Base-by-base conservation (phyloP, 805 yeast genomes). In the Scheffersomyces stipitis region DNA sequence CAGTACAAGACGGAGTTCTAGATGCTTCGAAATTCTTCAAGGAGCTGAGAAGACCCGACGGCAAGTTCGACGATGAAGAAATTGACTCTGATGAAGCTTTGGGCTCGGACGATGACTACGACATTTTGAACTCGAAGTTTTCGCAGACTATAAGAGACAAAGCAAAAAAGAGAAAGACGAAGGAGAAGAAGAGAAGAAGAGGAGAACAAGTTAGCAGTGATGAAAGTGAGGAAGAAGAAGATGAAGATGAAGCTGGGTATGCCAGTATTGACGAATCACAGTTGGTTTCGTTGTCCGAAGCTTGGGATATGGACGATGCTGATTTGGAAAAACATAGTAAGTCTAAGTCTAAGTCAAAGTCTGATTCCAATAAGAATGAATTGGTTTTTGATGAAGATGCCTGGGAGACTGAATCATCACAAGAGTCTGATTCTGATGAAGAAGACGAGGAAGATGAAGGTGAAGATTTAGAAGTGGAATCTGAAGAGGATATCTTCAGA, bases 41-140 rank as follows among this genome's bases (percentile, higher is more conserved):
- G 22, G 44, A 43, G 13, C n/a, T n/a, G n/a, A n/a, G n/a, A n/a
- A n/a, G n/a, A n/a, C n/a, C n/a, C n/a, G 51, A 35, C 15, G 51
- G 30, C 26, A 60, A 52, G 4, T 66, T 78, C 44, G 78, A 69
- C 32, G 85, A 80, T 50, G 86, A 80, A 52, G 86, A 85, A 42
- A 66, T 85, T 31, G 87, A 83, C 49, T 86, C 96, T 1, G 96
- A 89, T 58, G 96, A 85, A 49, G 96, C 95, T 0, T 62, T 86
- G 41, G 96, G 93, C 0, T 82, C 93, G 0, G 95, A 76, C 40
- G 90, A 84, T 47, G 87, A 80, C 36, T 75, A 71, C 36, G 84
- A 76, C 48, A 69, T 75, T 5, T 60, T 81, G 48, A 75, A 77
- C 57, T 77, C 86, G 20, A 83, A 78, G 53, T 78, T 82, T 45